Conservation (phyloP, 257 asterid species). For the Henckelia pumila region DNA sequence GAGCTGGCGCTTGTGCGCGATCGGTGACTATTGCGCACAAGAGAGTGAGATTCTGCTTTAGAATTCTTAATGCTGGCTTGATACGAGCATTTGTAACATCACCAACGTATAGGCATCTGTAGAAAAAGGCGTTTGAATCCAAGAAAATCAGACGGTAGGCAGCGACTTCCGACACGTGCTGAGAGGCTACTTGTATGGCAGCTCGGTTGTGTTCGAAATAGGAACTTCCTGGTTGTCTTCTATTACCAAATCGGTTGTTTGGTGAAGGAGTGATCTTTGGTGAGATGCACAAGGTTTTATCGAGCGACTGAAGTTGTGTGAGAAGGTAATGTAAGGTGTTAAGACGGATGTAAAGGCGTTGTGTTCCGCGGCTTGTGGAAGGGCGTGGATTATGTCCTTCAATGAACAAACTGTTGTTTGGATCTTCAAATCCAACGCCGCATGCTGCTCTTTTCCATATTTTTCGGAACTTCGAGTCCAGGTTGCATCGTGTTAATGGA, state of each 20-base stretch:
- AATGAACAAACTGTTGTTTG: constrained; percentile 19
- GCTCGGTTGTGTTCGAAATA: constrained; percentile 65
- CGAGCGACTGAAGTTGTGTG: constrained; percentile 46
- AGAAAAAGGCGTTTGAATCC: constrained; percentile 67
- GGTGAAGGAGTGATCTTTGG: constrained; percentile 50
- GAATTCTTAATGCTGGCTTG: constrained; percentile 45
- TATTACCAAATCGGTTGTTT: constrained; percentile 32
- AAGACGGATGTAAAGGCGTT: constrained; percentile 86
- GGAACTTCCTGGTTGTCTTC: constrained; percentile 50
- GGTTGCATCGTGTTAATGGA: constrained; percentile 82
- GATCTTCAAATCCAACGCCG: constrained; percentile 48
- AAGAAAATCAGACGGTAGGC: constrained; percentile 79
- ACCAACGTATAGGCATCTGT: constrained; percentile 48
- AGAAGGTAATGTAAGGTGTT: constrained; percentile 78
- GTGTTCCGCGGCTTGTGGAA: constrained; percentile 91
- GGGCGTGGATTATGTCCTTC: constrained; percentile 76
- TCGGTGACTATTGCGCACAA: constrained; percentile 73
- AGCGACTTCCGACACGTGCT: constrained; percentile 81
- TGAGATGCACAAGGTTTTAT: constrained; percentile 54
- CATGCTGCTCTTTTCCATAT: constrained; percentile 83
- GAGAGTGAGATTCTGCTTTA: constrained; percentile 73
- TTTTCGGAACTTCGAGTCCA: constrained; percentile 60
- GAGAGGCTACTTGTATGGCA: constrained; percentile 52
- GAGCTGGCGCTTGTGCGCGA: constrained; percentile 57
- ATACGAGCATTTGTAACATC: constrained; percentile 57